Evolutionary conservation across 768 basidiomycete species (phyloP).

Genomic region (Tulasnella sp.): DNA sequence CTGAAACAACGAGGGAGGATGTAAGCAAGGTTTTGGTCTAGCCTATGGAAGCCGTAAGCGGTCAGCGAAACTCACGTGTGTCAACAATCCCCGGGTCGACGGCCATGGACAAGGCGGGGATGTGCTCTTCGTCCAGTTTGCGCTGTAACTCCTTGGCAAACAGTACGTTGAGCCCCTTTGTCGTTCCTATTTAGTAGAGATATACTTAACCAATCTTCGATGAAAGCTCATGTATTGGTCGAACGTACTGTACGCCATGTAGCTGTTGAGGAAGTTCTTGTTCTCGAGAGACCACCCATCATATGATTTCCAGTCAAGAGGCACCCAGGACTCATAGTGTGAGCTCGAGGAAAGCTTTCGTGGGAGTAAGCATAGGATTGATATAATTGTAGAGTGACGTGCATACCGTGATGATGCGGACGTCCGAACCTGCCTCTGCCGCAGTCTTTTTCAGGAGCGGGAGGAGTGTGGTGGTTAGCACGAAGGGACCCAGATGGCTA

Average conservation of each 20-base stretch:
- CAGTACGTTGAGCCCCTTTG: not conserved
- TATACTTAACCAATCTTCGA: too few relatives aligned
- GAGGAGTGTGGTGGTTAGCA: slow-evolving; percentile 44
- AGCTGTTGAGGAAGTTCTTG: too few relatives aligned
- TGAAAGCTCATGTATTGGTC: too few relatives aligned
- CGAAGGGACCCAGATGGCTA: slow-evolving; percentile 44
- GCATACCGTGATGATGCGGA: slow-evolving; percentile 49
- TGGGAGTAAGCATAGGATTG: too few relatives aligned
- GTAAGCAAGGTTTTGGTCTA: too few relatives aligned
- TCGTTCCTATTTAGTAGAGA: not conserved
- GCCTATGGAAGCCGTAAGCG: too few relatives aligned
- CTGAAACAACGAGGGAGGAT: too few relatives aligned
- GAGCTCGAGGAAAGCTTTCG: too few relatives aligned
- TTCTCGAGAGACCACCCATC: too few relatives aligned
- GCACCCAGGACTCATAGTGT: too few relatives aligned
- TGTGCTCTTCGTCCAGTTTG: not conserved
- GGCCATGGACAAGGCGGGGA: not conserved
- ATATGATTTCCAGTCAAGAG: too few relatives aligned
- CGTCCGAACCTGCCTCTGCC: slow-evolving; percentile 38
- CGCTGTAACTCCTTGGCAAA: not conserved
- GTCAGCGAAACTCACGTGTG: not conserved
- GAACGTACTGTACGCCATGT: too few relatives aligned
- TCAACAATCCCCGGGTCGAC: not conserved
- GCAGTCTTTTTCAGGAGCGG: slow-evolving; percentile 45
- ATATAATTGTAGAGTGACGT: not conserved